A percentile compares a stretch with the other conserved stretches of the same genome.
These are phyloP conservation scores for Phialophora expanda DNA, from an alignment of 2,329 filamentous ascomycete species.

Conservation along the genomic window DNA sequence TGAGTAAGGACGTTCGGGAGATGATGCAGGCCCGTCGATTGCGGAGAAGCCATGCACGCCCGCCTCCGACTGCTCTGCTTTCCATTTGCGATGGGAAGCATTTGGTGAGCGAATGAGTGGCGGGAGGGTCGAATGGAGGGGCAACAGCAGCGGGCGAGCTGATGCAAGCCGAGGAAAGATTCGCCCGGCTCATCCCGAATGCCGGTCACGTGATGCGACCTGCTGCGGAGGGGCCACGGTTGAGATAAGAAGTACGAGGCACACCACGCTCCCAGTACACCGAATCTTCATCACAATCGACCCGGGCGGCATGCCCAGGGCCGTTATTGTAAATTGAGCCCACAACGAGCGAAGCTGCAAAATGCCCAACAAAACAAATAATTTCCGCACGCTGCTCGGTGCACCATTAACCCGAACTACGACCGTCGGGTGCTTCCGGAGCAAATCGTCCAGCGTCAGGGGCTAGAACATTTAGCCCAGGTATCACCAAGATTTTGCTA, in stretches of 20 bases:
- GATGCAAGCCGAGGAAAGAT: slow-evolving; percentile 19
- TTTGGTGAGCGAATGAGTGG: background rate
- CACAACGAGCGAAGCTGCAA: background rate
- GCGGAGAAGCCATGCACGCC: slow-evolving; percentile 6
- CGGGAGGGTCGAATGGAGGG: slow-evolving; percentile 3
- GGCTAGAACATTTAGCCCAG: slow-evolving; percentile 5
- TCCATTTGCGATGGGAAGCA: background rate
- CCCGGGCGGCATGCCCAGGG: too few relatives aligned
- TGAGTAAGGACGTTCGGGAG: slow-evolving; percentile 13
- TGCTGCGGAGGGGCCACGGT: background rate
- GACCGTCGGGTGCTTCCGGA: background rate
- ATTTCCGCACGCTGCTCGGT: background rate
- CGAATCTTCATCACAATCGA: background rate
- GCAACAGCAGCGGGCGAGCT: background rate
- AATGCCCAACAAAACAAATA: background rate
- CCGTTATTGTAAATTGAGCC: background rate
- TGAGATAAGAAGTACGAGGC: background rate
- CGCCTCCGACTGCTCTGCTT: slow-evolving; percentile 14
- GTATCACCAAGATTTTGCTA: slow-evolving; percentile 7
- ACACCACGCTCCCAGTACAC: background rate
- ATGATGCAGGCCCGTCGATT: slow-evolving; percentile 13
- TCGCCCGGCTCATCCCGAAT: slow-evolving; percentile 16
- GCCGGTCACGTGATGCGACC: background rate
- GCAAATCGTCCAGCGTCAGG: background rate
- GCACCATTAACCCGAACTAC: slow-evolving; percentile 8